phyloP scores from a whole-genome alignment of 1,284 basidiomycete genomes.

The Heliocybe sulcata region DNA sequence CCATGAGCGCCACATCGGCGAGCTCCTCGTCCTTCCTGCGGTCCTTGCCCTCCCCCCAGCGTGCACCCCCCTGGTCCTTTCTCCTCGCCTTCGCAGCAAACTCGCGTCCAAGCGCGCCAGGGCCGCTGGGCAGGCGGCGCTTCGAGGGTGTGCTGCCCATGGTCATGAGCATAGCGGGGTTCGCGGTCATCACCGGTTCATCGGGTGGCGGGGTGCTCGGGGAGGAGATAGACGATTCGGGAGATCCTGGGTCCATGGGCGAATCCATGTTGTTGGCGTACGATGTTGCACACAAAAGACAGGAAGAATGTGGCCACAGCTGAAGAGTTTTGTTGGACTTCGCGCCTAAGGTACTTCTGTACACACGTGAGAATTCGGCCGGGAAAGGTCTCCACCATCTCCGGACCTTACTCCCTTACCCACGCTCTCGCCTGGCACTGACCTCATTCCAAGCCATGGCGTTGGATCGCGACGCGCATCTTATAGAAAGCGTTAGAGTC shows the following conservation, averaged over 20 bases:
- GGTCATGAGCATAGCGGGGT: constrained; percentile 2
- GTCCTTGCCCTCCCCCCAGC: constrained; percentile 20
- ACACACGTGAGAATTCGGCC: not conserved
- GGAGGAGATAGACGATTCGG: constrained; percentile 15
- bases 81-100: constrained; percentile 30
- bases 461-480: too few species aligned
- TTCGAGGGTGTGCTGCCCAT: constrained; percentile 22
- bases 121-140: constrained; percentile 29
- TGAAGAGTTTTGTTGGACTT: too few species aligned
- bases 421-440: too few species aligned
- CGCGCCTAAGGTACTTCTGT: too few species aligned
- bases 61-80: constrained; percentile 25
- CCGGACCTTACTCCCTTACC: too few species aligned
- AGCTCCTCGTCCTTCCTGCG: constrained; percentile 31
- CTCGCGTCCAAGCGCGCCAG: constrained; percentile 20
- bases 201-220: constrained; percentile 13
- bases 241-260: constrained; percentile 18
- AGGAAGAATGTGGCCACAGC: not conserved
- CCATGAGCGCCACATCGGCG: constrained; percentile 28
- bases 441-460: too few species aligned
- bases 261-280: constrained; percentile 16
- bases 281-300: not conserved
- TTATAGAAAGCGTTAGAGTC: not conserved
- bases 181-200: constrained; percentile 16
- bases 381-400: too few species aligned